phyloP scores from a whole-genome alignment of 306 rosid genomes.

The Begonia masoniana region DNA sequence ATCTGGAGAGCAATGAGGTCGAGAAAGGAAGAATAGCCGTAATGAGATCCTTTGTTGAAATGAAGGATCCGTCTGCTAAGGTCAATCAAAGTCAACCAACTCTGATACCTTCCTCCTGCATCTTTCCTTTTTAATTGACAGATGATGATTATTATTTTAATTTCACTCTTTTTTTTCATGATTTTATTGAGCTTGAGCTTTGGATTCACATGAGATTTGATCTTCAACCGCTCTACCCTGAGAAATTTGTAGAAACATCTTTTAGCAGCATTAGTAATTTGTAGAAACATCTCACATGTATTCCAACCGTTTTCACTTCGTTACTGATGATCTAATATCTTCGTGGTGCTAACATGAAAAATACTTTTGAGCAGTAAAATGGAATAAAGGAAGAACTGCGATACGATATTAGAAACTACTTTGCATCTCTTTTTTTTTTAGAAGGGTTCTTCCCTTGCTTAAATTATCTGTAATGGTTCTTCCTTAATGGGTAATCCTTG shows the following conservation, averaged over 20 bases:
- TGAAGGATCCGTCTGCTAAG: conserved; percentile 30
- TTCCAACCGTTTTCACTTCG: too few relatives aligned
- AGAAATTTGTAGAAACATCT: neutral
- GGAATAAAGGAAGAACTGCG: neutral
- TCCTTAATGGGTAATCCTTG: neutral
- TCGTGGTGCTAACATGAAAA: too few relatives aligned
- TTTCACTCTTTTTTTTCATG: too few relatives aligned
- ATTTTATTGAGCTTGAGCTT: too few relatives aligned
- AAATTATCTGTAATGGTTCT: neutral
- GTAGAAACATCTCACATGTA: too few relatives aligned
- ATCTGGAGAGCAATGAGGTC: conserved; percentile 22
- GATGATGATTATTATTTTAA: too few relatives aligned
- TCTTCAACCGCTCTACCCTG: neutral
- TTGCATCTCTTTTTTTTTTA: too few relatives aligned
- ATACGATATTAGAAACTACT: neutral
- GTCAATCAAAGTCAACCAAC: conserved; percentile 3
- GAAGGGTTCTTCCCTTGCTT: neutral
- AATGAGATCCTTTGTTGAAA: conserved; percentile 26
- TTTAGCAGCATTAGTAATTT: neutral
- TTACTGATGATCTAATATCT: too few relatives aligned
- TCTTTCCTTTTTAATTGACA: too few relatives aligned
- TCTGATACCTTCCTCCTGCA: neutral
- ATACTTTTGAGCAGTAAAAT: too few relatives aligned
- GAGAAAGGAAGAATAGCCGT: conserved; percentile 28
- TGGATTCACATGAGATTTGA: neutral